These are phyloP conservation scores for Penicillium manginii DNA, from an alignment of 495 filamentous ascomycete genomes.

Conservation along the genomic window DNA sequence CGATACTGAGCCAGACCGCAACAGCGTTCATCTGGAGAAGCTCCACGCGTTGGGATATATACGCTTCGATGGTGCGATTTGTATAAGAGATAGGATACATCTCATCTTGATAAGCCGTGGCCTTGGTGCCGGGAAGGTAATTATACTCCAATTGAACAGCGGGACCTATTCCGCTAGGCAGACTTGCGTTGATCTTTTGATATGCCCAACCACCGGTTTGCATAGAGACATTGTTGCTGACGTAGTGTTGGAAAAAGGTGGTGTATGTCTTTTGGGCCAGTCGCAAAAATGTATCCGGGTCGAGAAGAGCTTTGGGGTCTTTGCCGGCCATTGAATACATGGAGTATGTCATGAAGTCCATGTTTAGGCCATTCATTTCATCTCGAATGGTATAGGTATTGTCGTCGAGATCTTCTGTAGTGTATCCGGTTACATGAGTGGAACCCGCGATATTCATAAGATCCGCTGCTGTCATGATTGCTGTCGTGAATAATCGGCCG, in stretches of 20 bases:
- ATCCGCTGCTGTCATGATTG: slow-evolving; percentile 37
- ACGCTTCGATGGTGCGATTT: slow-evolving; percentile 21
- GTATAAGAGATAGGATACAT: slow-evolving; percentile 28
- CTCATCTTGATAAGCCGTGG: slow-evolving; percentile 19
- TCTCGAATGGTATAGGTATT: slow-evolving; percentile 44
- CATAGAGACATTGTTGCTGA: too few species aligned
- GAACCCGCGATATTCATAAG: slow-evolving; percentile 16
- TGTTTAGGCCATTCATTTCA: slow-evolving; percentile 35
- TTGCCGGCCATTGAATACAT: slow-evolving; percentile 35
- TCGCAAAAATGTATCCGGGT: slow-evolving; percentile 8
- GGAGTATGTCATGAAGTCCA: slow-evolving; percentile 46
- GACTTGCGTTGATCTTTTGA: slow-evolving; percentile 34
- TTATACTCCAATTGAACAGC: too few species aligned
- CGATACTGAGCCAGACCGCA: slow-evolving; percentile 40
- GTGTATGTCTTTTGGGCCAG: too few species aligned
- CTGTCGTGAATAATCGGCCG: slow-evolving; percentile 36
- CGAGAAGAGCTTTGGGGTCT: slow-evolving; percentile 29
- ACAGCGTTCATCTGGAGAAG: slow-evolving; percentile 34
- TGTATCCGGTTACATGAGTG: slow-evolving; percentile 11
- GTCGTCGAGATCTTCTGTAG: slow-evolving; percentile 31
- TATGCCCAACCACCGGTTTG: slow-evolving; percentile 31
- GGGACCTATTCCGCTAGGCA: too few species aligned
- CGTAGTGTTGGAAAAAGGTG: too few species aligned
- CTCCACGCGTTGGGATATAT: slow-evolving; percentile 28
- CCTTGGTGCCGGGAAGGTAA: slow-evolving; percentile 6